These are phyloP conservation scores for Rasamsonia emersonii DNA, from an alignment of 2,329 filamentous ascomycete species.

Conservation along the genomic window DNA sequence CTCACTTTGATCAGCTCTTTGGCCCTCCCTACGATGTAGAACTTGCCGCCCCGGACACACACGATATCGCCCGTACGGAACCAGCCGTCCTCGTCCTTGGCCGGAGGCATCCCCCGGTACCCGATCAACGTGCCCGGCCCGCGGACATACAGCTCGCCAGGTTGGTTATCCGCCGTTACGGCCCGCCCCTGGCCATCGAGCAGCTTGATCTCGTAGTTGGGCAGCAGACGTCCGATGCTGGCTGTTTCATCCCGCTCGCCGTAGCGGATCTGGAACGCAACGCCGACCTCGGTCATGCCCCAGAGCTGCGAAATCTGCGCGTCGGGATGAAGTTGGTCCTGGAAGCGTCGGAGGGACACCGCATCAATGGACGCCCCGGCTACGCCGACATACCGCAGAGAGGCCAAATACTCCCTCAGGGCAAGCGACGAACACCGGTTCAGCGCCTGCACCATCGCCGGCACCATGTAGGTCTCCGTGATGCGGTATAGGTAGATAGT, in stretches of 20 bases:
- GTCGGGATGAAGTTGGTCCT: constrained; percentile 30
- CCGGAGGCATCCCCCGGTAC: constrained; percentile 29
- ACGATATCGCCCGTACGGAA: constrained; percentile 38
- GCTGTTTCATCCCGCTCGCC: constrained; percentile 34
- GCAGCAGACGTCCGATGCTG: constrained; percentile 40
- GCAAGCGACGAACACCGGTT: constrained; percentile 20
- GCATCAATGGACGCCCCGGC: constrained; percentile 44
- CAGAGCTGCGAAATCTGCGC: constrained; percentile 42
- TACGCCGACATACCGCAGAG: constrained; percentile 37
- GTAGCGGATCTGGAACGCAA: constrained; percentile 32
- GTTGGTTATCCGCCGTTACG: constrained; percentile 19
- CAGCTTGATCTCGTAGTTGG: constrained; percentile 33
- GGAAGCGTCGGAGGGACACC: constrained; percentile 32
- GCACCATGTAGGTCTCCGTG: constrained; percentile 42
- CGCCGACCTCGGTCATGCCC: constrained; percentile 49
- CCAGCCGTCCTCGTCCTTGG: constrained; percentile 31
- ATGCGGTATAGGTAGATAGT: constrained; percentile 35
- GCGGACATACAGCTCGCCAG: constrained; percentile 36
- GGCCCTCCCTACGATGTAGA: constrained; percentile 33
- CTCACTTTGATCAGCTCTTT: constrained; percentile 42
- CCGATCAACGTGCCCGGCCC: constrained; percentile 26
- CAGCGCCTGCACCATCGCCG: constrained; percentile 35
- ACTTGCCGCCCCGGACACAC: constrained; percentile 25
- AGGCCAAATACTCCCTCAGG: constrained; percentile 24
- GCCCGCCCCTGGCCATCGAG: constrained; percentile 24